Evolutionary conservation across 2,329 filamentous ascomycete genomes (phyloP).

Genomic region (Colletotrichum sp.): DNA sequence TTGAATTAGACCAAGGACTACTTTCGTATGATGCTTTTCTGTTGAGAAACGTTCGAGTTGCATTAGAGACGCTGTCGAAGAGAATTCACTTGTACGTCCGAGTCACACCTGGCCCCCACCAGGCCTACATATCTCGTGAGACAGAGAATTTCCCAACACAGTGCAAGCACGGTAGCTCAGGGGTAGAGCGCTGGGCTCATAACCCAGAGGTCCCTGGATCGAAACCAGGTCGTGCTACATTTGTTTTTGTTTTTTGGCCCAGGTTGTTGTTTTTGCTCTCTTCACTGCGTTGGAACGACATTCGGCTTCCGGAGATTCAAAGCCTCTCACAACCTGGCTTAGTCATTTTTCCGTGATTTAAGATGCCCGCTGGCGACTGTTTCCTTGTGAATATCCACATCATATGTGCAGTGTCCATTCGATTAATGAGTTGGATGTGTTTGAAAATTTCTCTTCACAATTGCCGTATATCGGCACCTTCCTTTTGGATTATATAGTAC

Average conservation of each 20-base stretch:
- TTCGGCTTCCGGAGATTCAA: too few species aligned
- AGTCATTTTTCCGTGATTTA: not conserved
- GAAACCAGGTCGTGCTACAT: slow-evolving; percentile 19
- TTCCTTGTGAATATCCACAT: not conserved
- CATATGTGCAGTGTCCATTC: not conserved
- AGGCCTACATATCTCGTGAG: too few species aligned
- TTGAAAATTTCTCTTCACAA: not conserved
- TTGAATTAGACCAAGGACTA: too few species aligned
- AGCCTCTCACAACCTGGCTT: not conserved
- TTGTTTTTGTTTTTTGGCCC: not conserved
- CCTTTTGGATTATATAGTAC: not conserved
- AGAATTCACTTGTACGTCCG: too few species aligned
- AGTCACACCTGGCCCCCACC: too few species aligned
- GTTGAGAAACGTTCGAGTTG: too few species aligned
- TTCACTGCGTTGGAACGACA: too few species aligned
- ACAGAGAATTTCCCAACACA: not conserved
- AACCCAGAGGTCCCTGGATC: slow-evolving; percentile 22
- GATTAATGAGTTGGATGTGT: not conserved
- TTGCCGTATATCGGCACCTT: too few species aligned
- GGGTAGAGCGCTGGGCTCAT: slow-evolving; percentile 21
- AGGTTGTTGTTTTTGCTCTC: not conserved
- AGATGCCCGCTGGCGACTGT: not conserved
- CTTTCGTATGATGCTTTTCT: too few species aligned
- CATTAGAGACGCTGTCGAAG: too few species aligned
- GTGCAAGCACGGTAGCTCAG: not conserved